Evolutionary conservation across 2,329 filamentous ascomycete genomes (phyloP).

Genomic region (Dothidotthia symphoricarpi): DNA sequence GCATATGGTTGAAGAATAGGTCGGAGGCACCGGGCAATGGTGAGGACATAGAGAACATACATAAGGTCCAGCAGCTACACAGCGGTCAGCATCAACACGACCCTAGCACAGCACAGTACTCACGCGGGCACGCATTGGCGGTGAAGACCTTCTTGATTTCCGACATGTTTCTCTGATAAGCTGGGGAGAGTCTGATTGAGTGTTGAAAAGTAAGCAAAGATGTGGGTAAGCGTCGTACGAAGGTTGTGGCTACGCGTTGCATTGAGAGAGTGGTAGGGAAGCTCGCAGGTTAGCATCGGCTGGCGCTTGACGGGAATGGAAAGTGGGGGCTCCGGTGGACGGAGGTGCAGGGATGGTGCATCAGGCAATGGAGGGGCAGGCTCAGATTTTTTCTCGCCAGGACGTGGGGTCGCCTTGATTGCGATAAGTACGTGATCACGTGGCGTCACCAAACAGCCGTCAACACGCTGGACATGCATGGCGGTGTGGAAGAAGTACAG

Average conservation of each 20-base stretch:
- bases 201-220: background rate
- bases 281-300: conserved; percentile 23
- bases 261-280: conserved; percentile 18
- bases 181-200: conserved; percentile 1
- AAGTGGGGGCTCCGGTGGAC: conserved; percentile 5
- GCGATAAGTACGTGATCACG: too few species aligned
- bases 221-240: background rate
- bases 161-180: conserved; percentile 36
- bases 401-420: too few species aligned
- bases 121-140: conserved; percentile 46
- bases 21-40: background rate
- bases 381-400: background rate
- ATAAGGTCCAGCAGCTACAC: conserved; percentile 45
- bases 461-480: too few species aligned
- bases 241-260: background rate
- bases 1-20: too few species aligned
- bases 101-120: conserved; percentile 14
- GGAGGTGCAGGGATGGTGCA: too few species aligned
- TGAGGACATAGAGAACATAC: conserved; percentile 33
- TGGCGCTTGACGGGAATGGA: conserved; percentile 1
- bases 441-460: too few species aligned
- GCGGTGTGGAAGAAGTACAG: too few species aligned
- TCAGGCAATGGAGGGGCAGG: background rate
- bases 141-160: conserved; percentile 47
- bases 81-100: conserved; percentile 7